Base-by-base conservation (phyloP, 2,329 filamentous ascomycete genomes). In the Talaromyces pinophilus region DNA sequence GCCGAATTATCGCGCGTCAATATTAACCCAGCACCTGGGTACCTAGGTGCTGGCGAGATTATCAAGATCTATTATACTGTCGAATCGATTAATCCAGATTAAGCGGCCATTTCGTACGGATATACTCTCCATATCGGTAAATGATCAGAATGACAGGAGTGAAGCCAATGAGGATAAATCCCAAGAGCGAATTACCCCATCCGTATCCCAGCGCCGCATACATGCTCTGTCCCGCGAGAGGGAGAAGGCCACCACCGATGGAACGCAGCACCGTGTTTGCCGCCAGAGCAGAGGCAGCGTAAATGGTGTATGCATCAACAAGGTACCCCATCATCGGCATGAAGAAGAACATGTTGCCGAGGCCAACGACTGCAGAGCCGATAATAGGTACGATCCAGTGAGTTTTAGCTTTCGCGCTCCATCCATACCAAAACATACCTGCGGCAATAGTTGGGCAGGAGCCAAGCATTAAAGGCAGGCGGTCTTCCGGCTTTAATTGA, bases 381-480 rank as follows among this genome's bases (percentile, higher is more conserved):
- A 87, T 77, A 69, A 87, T 85, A 0, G 85, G 84, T 11, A 86
- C 77, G 44, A 87, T 83, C 83, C 84, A 87, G 70, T 85, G 84
- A 1, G 79, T 74, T 4, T 76, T 71, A 38, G 79, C 74, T 65
- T 86, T 74, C 0, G 84, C 84, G 5, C 79, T 77, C 83, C 84
- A 87, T 60, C 84, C 84, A 69, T 85, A 86, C 75, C 82, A 81
- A 66, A 86, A 81, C 0, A 87, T 76, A 10, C 85, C 68, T 5
- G 54, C 48, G 3, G 48, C 63, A 19, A 67, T 63, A 4, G 65
- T 17, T 1, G 66, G 52, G 3, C 38, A 55, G n/a, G 68, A 62
- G 2, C 22, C 30, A 11, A 69, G 48, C 35, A 68, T 55, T 11
- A 69, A 52, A n/a, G 66, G 60, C 10, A 69, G 57, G 6, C 68